phyloP scores from a whole-genome alignment of 2,329 filamentous ascomycete species.

The Fusarium sp. region DNA sequence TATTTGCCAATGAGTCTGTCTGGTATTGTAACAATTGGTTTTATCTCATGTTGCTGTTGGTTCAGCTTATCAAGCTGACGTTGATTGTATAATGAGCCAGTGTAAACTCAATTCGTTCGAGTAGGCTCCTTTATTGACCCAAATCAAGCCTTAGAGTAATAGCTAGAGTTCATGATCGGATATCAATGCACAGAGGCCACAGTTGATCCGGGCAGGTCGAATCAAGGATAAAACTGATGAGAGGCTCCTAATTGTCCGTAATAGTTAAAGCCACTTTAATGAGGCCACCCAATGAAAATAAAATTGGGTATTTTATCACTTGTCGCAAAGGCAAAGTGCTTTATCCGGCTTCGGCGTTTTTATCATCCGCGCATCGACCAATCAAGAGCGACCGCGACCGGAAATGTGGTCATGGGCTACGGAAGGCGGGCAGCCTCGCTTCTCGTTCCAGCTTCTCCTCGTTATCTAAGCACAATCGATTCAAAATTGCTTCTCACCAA shows the following conservation, averaged over 20 bases:
- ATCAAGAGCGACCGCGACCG: constrained; percentile 40
- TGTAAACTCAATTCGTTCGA: background rate
- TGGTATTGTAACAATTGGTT: too few relatives aligned
- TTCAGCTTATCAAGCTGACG: too few relatives aligned
- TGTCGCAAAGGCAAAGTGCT: constrained; percentile 9
- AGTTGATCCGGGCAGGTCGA: background rate
- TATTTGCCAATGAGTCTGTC: too few relatives aligned
- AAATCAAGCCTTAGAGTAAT: background rate
- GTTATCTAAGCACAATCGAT: constrained; percentile 42
- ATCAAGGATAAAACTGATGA: background rate
- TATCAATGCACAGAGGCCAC: background rate
- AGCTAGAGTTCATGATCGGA: background rate
- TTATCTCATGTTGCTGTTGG: too few relatives aligned
- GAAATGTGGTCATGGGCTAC: constrained; percentile 52
- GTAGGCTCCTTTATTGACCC: background rate
- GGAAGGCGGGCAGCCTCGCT: constrained; percentile 52
- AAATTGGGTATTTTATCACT: constrained; percentile 15
- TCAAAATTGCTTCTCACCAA: constrained; percentile 43
- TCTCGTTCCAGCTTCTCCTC: constrained; percentile 48
- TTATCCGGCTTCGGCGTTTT: constrained; percentile 45
- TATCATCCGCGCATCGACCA: constrained; percentile 33
- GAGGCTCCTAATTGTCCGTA: background rate
- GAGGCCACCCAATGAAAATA: background rate
- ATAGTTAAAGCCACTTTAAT: background rate
- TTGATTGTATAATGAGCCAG: too few relatives aligned